Percentiles rank a stretch among this genome's conserved stretches.
phyloP scores from a whole-genome alignment of 306 rosid genomes.

The Pueraria montana region DNA sequence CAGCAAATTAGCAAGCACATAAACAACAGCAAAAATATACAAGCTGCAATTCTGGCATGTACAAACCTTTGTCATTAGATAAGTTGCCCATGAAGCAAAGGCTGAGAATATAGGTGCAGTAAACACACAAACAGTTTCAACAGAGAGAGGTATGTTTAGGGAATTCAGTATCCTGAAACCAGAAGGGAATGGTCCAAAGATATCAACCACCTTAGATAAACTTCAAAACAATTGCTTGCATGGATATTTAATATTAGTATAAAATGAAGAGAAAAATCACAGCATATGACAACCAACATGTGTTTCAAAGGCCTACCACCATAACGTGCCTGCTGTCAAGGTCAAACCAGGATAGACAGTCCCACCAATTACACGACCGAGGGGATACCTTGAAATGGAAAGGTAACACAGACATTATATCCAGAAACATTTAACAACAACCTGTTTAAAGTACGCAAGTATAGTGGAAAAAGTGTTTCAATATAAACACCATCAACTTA shows the following conservation, averaged over 20 bases:
- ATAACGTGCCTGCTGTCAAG: constrained; percentile 91
- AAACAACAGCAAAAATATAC: constrained; percentile 5
- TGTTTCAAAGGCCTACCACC: constrained; percentile 71
- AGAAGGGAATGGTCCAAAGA: constrained; percentile 43
- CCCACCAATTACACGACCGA: constrained; percentile 98
- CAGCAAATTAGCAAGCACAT: constrained; percentile 43
- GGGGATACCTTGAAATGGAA: constrained; percentile 88
- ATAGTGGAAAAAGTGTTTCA: constrained; percentile 1
- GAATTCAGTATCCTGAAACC: constrained; percentile 80
- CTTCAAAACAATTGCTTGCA: constrained; percentile 34
- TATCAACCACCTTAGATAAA: constrained; percentile 30
- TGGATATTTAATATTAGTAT: constrained; percentile 9
- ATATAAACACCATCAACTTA: constrained; percentile 51
- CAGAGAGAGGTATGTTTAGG: constrained; percentile 93
- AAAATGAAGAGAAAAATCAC: constrained; percentile 35
- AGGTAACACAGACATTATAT: constrained; percentile 14
- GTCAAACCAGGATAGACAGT: constrained; percentile 99
- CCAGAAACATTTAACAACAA: constrained; percentile 46
- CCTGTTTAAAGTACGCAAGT: not conserved
- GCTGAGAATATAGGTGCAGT: constrained; percentile 99
- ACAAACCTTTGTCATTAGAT: constrained; percentile 85
- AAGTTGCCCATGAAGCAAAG: constrained; percentile 97
- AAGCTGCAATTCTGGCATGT: constrained; percentile 26
- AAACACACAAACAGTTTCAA: constrained; percentile 97
- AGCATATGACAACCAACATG: constrained; percentile 35